Evolutionary conservation across 2,329 filamentous ascomycete genomes (phyloP), one percentile per base, ranked within the genome.

Genomic region (Microcyclospora tardicrescens): DNA sequence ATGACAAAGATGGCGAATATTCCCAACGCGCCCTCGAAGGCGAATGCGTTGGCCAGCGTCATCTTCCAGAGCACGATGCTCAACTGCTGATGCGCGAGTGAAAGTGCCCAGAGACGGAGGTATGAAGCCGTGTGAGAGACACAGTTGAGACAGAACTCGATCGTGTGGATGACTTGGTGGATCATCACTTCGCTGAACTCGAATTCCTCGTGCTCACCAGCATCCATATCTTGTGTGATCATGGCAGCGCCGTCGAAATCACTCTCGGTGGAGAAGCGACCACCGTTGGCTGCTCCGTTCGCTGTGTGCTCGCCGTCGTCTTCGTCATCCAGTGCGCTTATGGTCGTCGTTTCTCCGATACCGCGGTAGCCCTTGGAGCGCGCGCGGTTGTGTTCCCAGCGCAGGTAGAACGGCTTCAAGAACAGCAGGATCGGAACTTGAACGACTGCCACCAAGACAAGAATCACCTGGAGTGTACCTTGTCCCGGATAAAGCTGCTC

Each of bases 111-210:
- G 33, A 98, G 82, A 70, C 91, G 91, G 35, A 98, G 81, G 65
- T 98, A 98, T 1, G 91, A 98, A 4, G 91, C 91, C 4, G 93
- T 98, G 66, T 98, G 91, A 24, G 91, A 98, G 46, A 98, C 89
- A 62, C 89, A 96, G 71, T 98, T 98, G 53, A 98, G 73, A 60
- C 91, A 98, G 69, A 98, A 98, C 72, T 98, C 86, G 56, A 96
- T 96, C 13, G 89, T 96, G 68, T 96, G 93, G 57, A 98, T 98
- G 59, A 95, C 77, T 63, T 98, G 91, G 65, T 98, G 91, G 57
- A 98, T 98, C 86, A 98, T 95, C 47, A 86, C 75, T 61, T 98
- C 91, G 43, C 81, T 77, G 60, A 98, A 98, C 53, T 98, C 91
- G 60, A 98, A 98, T 58, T 98, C 91, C 55, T 91, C 87, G 52